Percentiles rank a stretch among this genome's conserved stretches.
phyloP scores from a whole-genome alignment of 345 rosid species.

The Brassica rapa region DNA sequence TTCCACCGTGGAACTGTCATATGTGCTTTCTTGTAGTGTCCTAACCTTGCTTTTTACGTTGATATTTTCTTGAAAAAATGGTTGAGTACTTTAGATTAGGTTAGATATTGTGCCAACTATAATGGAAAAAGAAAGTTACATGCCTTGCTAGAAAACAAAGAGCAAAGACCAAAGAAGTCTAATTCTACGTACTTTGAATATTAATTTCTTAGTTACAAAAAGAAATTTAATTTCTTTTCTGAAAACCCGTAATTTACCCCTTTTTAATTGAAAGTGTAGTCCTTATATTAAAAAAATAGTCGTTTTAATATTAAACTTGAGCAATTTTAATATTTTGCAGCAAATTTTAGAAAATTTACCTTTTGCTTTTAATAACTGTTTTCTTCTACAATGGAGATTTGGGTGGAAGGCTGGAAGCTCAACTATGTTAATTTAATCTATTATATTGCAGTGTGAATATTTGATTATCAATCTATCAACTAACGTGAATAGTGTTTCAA shows the following conservation, averaged over 20 bases:
- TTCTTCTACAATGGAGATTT: no score
- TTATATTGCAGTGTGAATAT: background rate
- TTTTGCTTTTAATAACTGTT: background rate
- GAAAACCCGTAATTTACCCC: no score
- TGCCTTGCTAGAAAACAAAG: background rate
- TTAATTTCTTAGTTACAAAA: no score
- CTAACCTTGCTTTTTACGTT: background rate
- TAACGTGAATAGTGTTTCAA: background rate
- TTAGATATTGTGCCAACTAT: background rate
- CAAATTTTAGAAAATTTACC: background rate
- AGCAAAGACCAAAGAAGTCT: background rate
- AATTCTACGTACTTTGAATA: background rate
- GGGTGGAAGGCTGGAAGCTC: background rate
- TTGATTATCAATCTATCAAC: background rate
- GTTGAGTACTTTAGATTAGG: background rate
- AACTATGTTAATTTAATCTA: background rate
- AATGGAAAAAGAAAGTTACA: background rate
- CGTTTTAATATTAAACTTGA: background rate
- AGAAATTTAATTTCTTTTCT: no score
- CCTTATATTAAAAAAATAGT: background rate
- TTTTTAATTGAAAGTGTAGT: no score
- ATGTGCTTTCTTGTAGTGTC: background rate
- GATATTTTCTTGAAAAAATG: background rate
- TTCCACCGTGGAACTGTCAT: background rate
- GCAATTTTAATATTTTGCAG: background rate